phyloP scores from a whole-genome alignment of 108 stramenopile genomes.

The Hondaea fermentalgiana region DNA sequence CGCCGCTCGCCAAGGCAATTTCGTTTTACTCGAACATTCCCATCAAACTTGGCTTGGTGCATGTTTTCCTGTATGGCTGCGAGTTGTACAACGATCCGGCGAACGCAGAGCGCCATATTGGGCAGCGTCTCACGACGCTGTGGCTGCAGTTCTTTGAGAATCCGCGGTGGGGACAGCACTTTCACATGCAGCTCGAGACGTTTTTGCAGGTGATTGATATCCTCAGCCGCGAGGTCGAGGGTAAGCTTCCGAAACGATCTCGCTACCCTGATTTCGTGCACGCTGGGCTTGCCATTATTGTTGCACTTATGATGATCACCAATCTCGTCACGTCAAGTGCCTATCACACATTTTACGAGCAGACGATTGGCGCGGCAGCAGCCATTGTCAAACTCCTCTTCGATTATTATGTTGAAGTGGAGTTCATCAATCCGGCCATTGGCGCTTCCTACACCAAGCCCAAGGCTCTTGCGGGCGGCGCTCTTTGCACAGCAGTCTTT shows the following conservation, averaged over 20 bases:
- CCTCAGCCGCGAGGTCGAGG: not conserved
- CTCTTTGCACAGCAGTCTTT: not conserved
- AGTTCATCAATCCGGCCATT: not conserved
- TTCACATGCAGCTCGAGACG: constrained; percentile 13
- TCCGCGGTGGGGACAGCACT: constrained; percentile 2
- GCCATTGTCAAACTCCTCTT: not conserved
- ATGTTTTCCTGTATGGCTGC: not conserved
- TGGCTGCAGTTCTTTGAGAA: constrained; percentile 3
- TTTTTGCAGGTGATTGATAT: not conserved
- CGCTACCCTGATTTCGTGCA: not conserved
- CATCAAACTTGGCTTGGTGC: not conserved
- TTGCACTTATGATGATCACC: not conserved
- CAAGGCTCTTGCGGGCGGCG: not conserved
- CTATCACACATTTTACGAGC: not conserved
- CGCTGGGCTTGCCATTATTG: not conserved
- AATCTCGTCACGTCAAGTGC: not conserved
- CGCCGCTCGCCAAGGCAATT: not conserved
- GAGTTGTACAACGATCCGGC: not conserved
- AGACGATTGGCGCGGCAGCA: not conserved
- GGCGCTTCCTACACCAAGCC: not conserved
- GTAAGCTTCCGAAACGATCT: too few species aligned
- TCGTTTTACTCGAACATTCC: constrained; percentile 14
- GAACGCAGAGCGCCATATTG: not conserved
- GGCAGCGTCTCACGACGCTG: not conserved
- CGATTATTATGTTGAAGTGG: not conserved